phyloP scores from a whole-genome alignment of 73 alveolate genomes.

The Paramecium sonneborni region DNA sequence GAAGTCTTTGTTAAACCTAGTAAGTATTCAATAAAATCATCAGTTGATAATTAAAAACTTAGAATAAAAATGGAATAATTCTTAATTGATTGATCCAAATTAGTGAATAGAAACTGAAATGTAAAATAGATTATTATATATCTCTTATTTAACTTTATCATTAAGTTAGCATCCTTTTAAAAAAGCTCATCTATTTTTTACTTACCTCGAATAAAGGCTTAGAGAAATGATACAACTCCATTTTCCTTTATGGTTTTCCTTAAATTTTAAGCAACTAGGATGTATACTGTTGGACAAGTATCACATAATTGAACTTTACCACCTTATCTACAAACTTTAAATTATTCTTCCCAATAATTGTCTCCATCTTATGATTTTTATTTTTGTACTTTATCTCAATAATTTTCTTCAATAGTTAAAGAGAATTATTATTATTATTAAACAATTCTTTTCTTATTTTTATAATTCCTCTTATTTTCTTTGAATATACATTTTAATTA shows the following conservation, averaged over 20 bases:
- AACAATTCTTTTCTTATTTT: neutral
- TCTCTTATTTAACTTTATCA: neutral
- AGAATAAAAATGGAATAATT: neutral
- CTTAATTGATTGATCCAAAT: neutral
- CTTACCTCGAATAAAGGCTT: neutral
- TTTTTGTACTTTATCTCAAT: neutral
- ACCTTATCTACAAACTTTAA: conserved; percentile 47
- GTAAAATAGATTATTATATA: neutral
- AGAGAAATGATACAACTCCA: conserved; percentile 45
- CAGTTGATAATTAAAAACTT: neutral
- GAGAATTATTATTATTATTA: neutral
- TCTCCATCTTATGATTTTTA: neutral
- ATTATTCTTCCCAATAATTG: conserved; percentile 49
- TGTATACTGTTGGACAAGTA: conserved; percentile 65
- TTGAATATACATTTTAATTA: neutral
- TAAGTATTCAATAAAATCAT: neutral
- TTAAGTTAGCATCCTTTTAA: conserved; percentile 10
- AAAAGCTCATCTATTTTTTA: neutral
- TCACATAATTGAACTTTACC: conserved; percentile 61
- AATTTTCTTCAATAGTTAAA: neutral
- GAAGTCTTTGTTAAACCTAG: neutral
- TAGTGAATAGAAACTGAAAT: neutral
- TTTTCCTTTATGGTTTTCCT: conserved; percentile 51
- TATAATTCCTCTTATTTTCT: neutral
- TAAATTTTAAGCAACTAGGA: conserved; percentile 44